phyloP scores from a whole-genome alignment of 2,329 filamentous ascomycete genomes.

The Nothomitra cinnamomea region DNA sequence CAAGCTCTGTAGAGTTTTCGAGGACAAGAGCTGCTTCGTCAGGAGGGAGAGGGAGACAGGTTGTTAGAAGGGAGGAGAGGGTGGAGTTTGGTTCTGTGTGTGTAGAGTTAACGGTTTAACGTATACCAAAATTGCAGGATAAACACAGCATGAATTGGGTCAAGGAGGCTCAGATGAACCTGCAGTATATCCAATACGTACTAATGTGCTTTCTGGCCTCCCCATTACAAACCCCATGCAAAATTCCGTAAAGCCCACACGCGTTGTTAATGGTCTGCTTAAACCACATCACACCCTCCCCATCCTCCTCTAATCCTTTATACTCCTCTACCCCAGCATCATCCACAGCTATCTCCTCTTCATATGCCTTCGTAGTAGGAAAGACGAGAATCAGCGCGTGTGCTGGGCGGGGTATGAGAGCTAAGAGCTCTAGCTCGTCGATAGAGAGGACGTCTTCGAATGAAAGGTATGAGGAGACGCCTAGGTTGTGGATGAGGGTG shows the following conservation, averaged over 20 bases:
- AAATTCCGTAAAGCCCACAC: constrained; percentile 9
- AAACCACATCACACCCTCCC: constrained; percentile 8
- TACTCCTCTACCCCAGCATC: constrained; percentile 4
- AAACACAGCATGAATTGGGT: background rate
- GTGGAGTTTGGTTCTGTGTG: constrained; percentile 5
- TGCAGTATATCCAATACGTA: background rate
- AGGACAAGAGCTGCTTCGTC: constrained; percentile 8
- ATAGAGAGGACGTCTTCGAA: constrained; percentile 39
- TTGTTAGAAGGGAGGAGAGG: constrained; percentile 10
- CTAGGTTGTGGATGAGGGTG: constrained; percentile 30
- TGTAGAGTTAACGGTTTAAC: constrained; percentile 1
- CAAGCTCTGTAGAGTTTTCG: constrained; percentile 14
- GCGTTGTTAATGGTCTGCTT: constrained; percentile 10
- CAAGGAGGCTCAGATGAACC: background rate
- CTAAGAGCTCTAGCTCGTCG: constrained; percentile 31
- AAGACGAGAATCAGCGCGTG: constrained; percentile 37
- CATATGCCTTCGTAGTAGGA: constrained; percentile 15
- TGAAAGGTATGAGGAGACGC: constrained; percentile 27
- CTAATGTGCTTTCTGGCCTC: constrained; percentile 5
- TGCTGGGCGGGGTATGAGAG: constrained; percentile 34
- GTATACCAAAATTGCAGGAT: no score
- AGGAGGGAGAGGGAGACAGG: constrained; percentile 8
- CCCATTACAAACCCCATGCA: constrained; percentile 9
- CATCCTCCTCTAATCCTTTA: background rate
- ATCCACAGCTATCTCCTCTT: constrained; percentile 2